Conservation (phyloP, 257 asterid genomes). For the Penstemon eatonii region DNA sequence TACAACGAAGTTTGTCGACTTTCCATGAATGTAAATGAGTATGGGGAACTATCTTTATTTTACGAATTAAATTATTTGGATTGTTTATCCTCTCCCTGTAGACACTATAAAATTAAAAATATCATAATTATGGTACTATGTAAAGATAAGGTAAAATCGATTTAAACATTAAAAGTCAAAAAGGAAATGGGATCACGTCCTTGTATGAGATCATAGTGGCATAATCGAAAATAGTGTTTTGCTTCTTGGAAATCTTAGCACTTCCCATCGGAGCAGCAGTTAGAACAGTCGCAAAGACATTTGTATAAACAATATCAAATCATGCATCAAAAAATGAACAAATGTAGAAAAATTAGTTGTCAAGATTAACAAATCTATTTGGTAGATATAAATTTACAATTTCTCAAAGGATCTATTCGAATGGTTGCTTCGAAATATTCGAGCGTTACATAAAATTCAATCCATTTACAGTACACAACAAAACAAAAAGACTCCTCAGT, state of each 20-base stretch:
- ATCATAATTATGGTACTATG: background rate
- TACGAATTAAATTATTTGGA: conserved; percentile 49
- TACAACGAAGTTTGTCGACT: conserved; percentile 39
- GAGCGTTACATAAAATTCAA: no score
- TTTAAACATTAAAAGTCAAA: conserved; percentile 2
- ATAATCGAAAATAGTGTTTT: conserved; percentile 50
- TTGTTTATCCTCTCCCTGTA: conserved; percentile 47
- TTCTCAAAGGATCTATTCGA: no score
- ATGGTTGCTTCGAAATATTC: no score
- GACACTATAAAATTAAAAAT: conserved; percentile 36
- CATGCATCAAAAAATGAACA: no score
- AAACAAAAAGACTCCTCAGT: no score
- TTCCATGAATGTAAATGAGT: conserved; percentile 54
- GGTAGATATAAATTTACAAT: no score
- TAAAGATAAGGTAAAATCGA: background rate
- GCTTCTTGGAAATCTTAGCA: conserved; percentile 50
- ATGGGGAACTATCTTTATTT: conserved; percentile 43
- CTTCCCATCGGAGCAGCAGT: conserved; percentile 76
- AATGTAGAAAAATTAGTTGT: no score
- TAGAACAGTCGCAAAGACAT: conserved; percentile 45
- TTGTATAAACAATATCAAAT: conserved; percentile 18
- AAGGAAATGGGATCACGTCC: conserved; percentile 39
- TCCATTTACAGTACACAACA: no score
- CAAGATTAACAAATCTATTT: no score
- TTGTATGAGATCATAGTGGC: conserved; percentile 43